Percentiles rank a stretch among this genome's conserved stretches.
These are phyloP conservation scores for Hypoxylon rickii DNA, from an alignment of 495 filamentous ascomycete genomes.

Conservation along the genomic window DNA sequence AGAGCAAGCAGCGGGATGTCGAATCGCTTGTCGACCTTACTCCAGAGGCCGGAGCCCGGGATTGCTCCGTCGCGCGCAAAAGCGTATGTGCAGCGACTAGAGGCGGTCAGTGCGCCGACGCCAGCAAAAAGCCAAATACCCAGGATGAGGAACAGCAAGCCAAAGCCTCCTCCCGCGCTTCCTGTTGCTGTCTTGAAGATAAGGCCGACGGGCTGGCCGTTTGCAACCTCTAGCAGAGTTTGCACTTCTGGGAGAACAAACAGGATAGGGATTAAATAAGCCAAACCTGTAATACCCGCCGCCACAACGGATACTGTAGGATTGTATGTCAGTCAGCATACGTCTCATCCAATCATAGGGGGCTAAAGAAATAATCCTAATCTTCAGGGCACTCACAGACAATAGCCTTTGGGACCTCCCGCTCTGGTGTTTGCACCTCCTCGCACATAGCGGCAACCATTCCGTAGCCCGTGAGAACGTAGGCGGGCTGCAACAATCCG, in stretches of 20 bases:
- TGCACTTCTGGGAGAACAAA: constrained; percentile 62
- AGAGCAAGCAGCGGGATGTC: constrained; percentile 60
- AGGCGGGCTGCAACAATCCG: constrained; percentile 52
- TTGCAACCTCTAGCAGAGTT: constrained; percentile 54
- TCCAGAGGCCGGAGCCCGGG: constrained; percentile 68
- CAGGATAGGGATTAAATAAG: constrained; percentile 64
- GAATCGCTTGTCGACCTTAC: constrained; percentile 55
- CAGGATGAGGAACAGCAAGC: constrained; percentile 71
- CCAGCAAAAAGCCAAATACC: constrained; percentile 68
- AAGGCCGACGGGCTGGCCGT: constrained; percentile 62
- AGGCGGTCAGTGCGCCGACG: constrained; percentile 61
- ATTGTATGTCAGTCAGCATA: constrained; percentile 7
- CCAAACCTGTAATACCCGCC: constrained; percentile 58
- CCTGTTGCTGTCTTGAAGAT: constrained; percentile 65
- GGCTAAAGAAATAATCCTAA: background rate
- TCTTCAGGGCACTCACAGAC: constrained; percentile 29
- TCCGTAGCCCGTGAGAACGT: constrained; percentile 60
- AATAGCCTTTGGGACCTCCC: constrained; percentile 62
- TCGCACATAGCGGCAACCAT: constrained; percentile 60
- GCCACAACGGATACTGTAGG: constrained; percentile 55
- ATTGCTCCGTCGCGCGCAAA: constrained; percentile 70
- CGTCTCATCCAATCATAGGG: background rate
- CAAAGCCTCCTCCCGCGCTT: constrained; percentile 67
- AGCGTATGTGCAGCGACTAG: constrained; percentile 63
- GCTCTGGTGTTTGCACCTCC: constrained; percentile 57